Conservation (phyloP, 768 basidiomycete species). For the Pholiota molesta region DNA sequence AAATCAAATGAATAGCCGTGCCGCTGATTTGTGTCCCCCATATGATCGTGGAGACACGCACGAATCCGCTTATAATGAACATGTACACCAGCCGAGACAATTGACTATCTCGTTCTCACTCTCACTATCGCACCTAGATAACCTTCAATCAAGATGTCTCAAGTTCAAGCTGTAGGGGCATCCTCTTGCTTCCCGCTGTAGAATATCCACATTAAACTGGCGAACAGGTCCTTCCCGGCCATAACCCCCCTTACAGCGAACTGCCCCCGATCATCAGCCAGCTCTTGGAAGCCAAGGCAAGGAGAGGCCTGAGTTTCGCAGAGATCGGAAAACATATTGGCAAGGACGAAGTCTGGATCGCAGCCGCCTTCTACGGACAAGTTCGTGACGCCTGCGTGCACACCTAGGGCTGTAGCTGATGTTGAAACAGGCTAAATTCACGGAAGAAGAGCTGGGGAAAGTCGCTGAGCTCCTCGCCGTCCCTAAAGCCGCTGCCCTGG, state of each 20-base stretch:
- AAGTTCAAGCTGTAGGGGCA: constrained; percentile 12
- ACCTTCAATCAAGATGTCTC: constrained; percentile 12
- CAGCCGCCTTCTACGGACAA: constrained; percentile 82
- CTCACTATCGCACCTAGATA: background rate
- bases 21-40: constrained; percentile 6
- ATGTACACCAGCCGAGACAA: background rate
- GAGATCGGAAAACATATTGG: constrained; percentile 65
- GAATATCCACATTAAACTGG: background rate
- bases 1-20: constrained; percentile 8
- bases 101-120: background rate
- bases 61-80: constrained; percentile 11
- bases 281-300: constrained; percentile 69
- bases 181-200: background rate
- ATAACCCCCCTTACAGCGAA: constrained; percentile 46
- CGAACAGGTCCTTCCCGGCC: constrained; percentile 44
- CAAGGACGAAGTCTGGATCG: constrained; percentile 82
- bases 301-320: constrained; percentile 74
- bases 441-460: constrained; percentile 56
- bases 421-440: constrained; percentile 65
- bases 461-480: constrained; percentile 56
- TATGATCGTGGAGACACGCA: constrained; percentile 1
- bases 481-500: constrained; percentile 37
- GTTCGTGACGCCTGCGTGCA: constrained; percentile 34
- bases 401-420: background rate
- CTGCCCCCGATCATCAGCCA: constrained; percentile 52